Percentiles rank a stretch among this genome's conserved stretches.
These are phyloP conservation scores for Penicillium sclerotiorum DNA, from an alignment of 2,329 filamentous ascomycete genomes.

Conservation along the genomic window DNA sequence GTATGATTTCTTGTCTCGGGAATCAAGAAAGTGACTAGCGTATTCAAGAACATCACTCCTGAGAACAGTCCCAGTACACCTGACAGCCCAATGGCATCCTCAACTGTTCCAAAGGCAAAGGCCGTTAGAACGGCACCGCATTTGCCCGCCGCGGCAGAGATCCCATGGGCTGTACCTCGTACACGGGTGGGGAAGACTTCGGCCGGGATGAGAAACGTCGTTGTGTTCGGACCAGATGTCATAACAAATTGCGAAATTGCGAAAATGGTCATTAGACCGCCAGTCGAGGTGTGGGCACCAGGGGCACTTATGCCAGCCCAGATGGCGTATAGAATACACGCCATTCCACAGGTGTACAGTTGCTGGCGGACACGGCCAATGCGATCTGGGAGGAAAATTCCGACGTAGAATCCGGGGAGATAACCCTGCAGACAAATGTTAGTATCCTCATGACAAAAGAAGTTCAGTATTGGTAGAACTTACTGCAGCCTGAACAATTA, in stretches of 20 bases:
- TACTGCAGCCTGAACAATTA: constrained; percentile 31
- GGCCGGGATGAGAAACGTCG: constrained; percentile 64
- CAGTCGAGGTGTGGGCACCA: constrained; percentile 25
- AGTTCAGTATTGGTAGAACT: not conserved
- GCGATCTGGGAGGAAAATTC: constrained; percentile 28
- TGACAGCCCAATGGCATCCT: constrained; percentile 23
- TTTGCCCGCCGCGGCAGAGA: constrained; percentile 64
- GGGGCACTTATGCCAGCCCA: constrained; percentile 30
- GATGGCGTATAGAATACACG: constrained; percentile 32
- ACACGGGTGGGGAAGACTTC: constrained; percentile 66
- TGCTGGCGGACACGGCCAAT: constrained; percentile 27
- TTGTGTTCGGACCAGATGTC: constrained; percentile 55
- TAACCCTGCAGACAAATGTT: constrained; percentile 15
- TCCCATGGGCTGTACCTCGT: constrained; percentile 62
- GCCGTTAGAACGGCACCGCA: constrained; percentile 53
- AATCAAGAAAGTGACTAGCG: constrained; percentile 25
- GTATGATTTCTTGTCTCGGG: constrained; percentile 32
- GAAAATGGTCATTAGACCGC: constrained; percentile 31
- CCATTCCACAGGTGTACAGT: constrained; percentile 20
- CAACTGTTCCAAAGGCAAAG: constrained; percentile 27
- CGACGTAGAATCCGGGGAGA: constrained; percentile 27
- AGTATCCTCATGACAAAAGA: not conserved
- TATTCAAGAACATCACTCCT: constrained; percentile 27
- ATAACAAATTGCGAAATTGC: constrained; percentile 33
- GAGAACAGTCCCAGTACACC: constrained; percentile 25